Evolutionary conservation across 768 basidiomycete species (phyloP).

Genomic region (Boletus fagicola): DNA sequence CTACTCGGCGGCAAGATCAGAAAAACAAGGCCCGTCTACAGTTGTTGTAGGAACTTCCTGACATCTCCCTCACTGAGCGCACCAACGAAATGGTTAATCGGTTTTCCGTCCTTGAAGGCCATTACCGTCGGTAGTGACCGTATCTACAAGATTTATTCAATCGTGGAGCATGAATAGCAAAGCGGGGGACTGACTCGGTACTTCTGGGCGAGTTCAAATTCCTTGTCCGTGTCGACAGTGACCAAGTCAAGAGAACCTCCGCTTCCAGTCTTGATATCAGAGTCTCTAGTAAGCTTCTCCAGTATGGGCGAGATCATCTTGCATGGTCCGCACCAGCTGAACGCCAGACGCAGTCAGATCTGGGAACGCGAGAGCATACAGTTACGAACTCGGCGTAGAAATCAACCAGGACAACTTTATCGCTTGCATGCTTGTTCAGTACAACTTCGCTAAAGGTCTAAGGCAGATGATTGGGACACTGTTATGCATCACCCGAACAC

Average conservation of each 20-base stretch:
- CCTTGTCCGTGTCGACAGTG: conserved; percentile 62
- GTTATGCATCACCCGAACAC: neutral
- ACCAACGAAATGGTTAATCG: conserved; percentile 61
- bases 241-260: conserved; percentile 67
- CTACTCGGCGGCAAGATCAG: neutral
- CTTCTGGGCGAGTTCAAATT: conserved; percentile 47
- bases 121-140: conserved; percentile 77
- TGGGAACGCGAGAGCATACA: neutral
- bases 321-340: conserved; percentile 81
- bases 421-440: conserved; percentile 35
- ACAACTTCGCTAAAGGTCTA: conserved; percentile 38
- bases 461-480: neutral
- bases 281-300: conserved; percentile 51
- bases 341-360: conserved; percentile 3
- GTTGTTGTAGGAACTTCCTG: conserved; percentile 42
- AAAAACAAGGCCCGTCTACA: conserved; percentile 25
- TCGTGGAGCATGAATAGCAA: neutral
- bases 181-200: conserved; percentile 40
- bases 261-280: conserved; percentile 45
- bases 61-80: conserved; percentile 47
- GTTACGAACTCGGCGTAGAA: conserved; percentile 76
- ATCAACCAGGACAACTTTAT: conserved; percentile 66
- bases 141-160: conserved; percentile 44
- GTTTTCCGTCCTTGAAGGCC: conserved; percentile 66
- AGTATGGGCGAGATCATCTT: conserved; percentile 69